A percentile compares a stretch with the other conserved stretches of the same genome.
Evolutionary conservation across 73 alveolate species (phyloP).

Genomic region (Uronychia setigera): DNA sequence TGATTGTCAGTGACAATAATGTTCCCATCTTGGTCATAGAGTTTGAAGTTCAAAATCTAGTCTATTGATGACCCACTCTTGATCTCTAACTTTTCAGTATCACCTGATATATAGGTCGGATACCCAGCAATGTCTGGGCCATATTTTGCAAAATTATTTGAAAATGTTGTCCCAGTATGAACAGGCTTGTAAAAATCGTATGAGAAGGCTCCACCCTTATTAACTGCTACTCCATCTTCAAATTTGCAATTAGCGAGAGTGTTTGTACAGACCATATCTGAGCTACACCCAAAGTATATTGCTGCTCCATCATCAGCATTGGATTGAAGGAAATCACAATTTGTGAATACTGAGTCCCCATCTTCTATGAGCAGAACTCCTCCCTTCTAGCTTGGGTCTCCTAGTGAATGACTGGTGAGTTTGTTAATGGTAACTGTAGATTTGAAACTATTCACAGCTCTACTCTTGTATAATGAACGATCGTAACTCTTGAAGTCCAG

Average conservation of each 20-base stretch:
- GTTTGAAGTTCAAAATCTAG: not conserved
- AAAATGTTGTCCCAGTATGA: not conserved
- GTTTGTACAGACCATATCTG: not conserved
- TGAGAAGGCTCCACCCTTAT: conserved; percentile 11
- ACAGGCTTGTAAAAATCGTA: conserved; percentile 11
- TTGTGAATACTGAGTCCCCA: not conserved
- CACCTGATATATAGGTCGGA: not conserved
- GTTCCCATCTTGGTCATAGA: not conserved
- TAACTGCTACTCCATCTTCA: not conserved
- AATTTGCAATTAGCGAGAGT: not conserved
- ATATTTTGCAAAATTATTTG: not conserved
- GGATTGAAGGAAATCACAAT: not conserved
- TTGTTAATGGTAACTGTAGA: not conserved
- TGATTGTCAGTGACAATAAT: not conserved
- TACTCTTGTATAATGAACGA: not conserved
- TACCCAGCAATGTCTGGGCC: not conserved
- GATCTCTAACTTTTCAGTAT: not conserved
- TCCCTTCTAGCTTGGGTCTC: not conserved
- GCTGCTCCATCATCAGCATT: not conserved
- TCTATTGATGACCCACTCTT: not conserved
- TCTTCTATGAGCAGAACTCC: not conserved
- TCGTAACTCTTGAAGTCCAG: not conserved
- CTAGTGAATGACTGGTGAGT: not conserved
- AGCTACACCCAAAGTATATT: not conserved
- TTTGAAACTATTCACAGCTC: not conserved